These are phyloP conservation scores for Camelina neglecta DNA, from an alignment of 345 rosid species.

Conservation along the genomic window DNA sequence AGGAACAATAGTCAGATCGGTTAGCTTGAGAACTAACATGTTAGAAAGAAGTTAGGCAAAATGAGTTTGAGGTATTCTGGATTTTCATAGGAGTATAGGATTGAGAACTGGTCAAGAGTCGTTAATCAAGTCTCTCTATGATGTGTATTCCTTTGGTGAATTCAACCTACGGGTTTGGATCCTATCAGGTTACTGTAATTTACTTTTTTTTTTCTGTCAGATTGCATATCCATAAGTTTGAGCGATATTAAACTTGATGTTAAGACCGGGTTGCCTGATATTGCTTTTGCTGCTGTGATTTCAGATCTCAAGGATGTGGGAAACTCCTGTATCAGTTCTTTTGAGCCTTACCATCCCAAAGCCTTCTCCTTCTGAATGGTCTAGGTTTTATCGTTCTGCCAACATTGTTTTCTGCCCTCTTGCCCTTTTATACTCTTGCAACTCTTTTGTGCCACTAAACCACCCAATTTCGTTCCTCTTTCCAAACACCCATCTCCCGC, in stretches of 20 bases:
- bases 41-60: slow-evolving; percentile 5
- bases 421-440: slow-evolving; percentile 75
- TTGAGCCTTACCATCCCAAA: slow-evolving; percentile 85
- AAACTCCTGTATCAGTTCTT: slow-evolving; percentile 66
- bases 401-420: slow-evolving; percentile 86
- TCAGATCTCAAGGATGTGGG: slow-evolving; percentile 82
- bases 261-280: not conserved
- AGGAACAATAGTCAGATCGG: not conserved
- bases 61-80: slow-evolving; percentile 2
- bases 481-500: slow-evolving; percentile 73
- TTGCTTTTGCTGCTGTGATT: slow-evolving; percentile 17
- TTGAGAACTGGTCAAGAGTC: not conserved
- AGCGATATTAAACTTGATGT: not conserved
- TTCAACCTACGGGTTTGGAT: not conserved
- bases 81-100: not conserved
- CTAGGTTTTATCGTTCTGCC: slow-evolving; percentile 70
- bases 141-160: slow-evolving; percentile 7
- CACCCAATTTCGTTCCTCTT: slow-evolving; percentile 84
- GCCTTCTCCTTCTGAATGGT: slow-evolving; percentile 81
- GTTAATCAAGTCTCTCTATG: slow-evolving; percentile 21
- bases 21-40: slow-evolving; percentile 24
- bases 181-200: slow-evolving; percentile 1
- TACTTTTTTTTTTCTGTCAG: slow-evolving; percentile 25
- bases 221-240: slow-evolving; percentile 17
- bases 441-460: slow-evolving; percentile 75